Base-by-base conservation (phyloP, 2,329 filamentous ascomycete species). In the Davidsoniella virescens region DNA sequence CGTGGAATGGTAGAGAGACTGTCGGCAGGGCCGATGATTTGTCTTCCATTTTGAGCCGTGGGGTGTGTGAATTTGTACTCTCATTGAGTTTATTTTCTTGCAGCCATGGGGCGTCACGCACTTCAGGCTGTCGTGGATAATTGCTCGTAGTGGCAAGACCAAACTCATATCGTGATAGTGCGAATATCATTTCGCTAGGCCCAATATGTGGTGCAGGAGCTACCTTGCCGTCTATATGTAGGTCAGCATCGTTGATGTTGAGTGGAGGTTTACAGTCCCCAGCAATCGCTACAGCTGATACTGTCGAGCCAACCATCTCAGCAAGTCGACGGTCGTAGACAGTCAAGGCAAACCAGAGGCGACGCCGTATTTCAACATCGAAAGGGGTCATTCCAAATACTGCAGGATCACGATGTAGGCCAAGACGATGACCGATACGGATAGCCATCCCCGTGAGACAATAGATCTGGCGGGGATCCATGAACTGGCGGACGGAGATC, bases 271-370 rank as follows among this genome's bases (percentile, higher is more conserved):
- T 71, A 61, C 73, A 76, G 58, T 78, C 74, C 8, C 68, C 67
- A 8, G 67, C 66, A 36, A 65, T 71, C 1, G 72, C 73, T 23
- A 78, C 65, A 0, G 72, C 73, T 4, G 73, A 77, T 49, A 78
- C 70, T 33, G 70, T 68, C 16, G 71, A 75, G 45, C 75, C 73
- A 3, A 76, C 72, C 61, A 85, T 73, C 60, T 86, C 82, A 51
- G 78, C 72, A 37, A 84, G 73, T 18, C 82, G 78, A 53, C 73
- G 70, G 60, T 87, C 83, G 55, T 84, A 81, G 23, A 76, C 68
- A 12, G 81, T 70, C 14, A 87, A 67, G 29, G 78, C 75, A 81
- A 81, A 87, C 82, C 81, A 86, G 1, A 87, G 65, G 37, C 82
- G 71, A 46, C 82, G 73, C n/a, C 81, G 73, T 62, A 83, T 73